Base-by-base conservation (phyloP, 192 early-diverging fungal species). In the Mycoemilia scoparia region DNA sequence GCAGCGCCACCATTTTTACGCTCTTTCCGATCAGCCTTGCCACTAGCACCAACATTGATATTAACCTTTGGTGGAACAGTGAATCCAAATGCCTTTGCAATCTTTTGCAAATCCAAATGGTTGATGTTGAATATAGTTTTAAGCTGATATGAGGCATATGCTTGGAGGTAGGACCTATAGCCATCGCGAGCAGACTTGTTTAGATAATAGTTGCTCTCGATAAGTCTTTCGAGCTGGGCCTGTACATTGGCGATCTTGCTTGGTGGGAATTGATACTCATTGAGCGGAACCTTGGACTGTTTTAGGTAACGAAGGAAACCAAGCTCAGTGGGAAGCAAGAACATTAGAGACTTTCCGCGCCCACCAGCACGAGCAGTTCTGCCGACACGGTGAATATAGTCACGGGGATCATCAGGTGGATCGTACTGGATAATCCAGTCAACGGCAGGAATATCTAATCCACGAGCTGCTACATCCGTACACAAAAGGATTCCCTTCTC, bases 351-450 rank as follows among this genome's bases (percentile, higher is more conserved):
- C 49, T 81, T 78, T 27, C 95, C 95, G 19, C 70, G 51, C 23
- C 81, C 71, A 38, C 87, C 84, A 0, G 82, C 87, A 49, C 95
- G 77, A 3, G 95, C 95, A 0, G 95, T 98, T 38, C 95, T 79
- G 19, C 95, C 91, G 15, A 91, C 87, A 47, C 87, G 74, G 47
- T 91, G 87, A 30, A 91, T 89, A 49, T 91, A 91, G 53, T 89
- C 84, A 53, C 88, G 82, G 45, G 91, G 89, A 67, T 98, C 95
- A 83, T 96, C 91, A 48, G 95, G 95, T 11, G 95, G 91, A 55
- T 98, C 95, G 54, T 82, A 98, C 60, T 98, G 93, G 37, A 98
- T 81, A 51, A 98, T 98, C 91, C 89, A 98, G 53, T 96, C 91
- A 7, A 98, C 93, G 4, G 83, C 73, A 18, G 93, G 93, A 32